Evolutionary conservation across 306 rosid genomes (phyloP).

Genomic region (Calophaca sinica): DNA sequence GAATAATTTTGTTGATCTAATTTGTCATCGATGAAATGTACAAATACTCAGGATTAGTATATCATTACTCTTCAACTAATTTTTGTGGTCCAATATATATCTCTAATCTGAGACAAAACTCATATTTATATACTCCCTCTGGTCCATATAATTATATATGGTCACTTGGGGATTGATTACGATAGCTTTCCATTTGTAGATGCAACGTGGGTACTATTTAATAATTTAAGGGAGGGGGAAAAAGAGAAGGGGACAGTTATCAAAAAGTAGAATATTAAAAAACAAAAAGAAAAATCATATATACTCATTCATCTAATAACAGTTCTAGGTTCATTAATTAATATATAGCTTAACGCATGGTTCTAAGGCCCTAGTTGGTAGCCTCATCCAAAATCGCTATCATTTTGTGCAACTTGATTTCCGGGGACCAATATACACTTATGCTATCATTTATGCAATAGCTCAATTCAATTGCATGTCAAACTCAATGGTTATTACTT

Average conservation of each 20-base stretch:
- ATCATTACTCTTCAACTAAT: background rate
- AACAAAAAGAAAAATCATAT: background rate
- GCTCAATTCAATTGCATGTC: background rate
- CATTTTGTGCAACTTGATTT: conserved; percentile 21
- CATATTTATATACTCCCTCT: no score
- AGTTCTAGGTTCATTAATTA: background rate
- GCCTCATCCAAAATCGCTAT: conserved; percentile 5
- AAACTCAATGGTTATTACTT: background rate
- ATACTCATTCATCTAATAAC: background rate
- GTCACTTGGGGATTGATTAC: background rate
- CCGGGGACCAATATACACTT: background rate
- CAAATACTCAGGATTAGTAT: background rate
- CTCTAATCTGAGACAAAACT: background rate
- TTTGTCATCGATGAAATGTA: background rate
- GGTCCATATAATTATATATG: background rate
- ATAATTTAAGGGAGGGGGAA: background rate
- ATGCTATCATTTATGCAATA: conserved; percentile 11
- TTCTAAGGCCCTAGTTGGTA: background rate
- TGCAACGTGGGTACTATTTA: conserved; percentile 27
- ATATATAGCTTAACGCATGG: background rate
- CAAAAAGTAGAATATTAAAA: background rate
- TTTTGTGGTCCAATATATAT: background rate
- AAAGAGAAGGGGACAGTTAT: background rate
- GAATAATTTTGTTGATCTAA: conserved; percentile 9
- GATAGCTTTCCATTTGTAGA: conserved; percentile 8